Evolutionary conservation across 2,329 filamentous ascomycete species (phyloP).

Genomic region (Aspergillus floridensis): DNA sequence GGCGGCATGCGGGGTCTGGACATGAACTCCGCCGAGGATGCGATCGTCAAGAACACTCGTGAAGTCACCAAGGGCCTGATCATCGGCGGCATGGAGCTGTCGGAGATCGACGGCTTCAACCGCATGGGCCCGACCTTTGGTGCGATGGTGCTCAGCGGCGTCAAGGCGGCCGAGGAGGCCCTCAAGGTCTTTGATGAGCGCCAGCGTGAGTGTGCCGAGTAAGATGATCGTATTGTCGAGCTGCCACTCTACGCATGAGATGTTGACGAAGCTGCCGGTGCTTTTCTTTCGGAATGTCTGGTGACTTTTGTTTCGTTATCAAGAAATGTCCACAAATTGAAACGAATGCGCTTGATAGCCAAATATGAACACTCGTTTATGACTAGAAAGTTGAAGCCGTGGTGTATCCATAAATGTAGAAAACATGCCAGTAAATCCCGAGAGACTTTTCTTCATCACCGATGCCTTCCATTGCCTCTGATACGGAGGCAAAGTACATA

Average conservation of each 20-base stretch:
- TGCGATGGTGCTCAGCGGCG: conserved; percentile 81
- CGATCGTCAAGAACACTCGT: conserved; percentile 86
- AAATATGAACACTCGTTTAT: neutral
- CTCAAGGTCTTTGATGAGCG: conserved; percentile 73
- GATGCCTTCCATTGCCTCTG: too few relatives aligned
- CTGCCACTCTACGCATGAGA: neutral
- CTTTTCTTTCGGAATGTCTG: neutral
- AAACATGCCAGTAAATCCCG: too few relatives aligned
- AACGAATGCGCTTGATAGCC: neutral
- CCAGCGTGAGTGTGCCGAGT: conserved; percentile 70
- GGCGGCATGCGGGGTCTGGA: conserved; percentile 91
- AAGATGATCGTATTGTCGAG: neutral
- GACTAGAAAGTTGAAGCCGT: neutral
- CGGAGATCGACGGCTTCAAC: conserved; percentile 86
- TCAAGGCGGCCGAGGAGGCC: conserved; percentile 88
- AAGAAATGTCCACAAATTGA: neutral
- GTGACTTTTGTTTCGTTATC: too few relatives aligned
- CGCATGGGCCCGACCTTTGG: conserved; percentile 88
- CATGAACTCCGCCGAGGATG: conserved; percentile 88
- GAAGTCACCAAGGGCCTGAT: conserved; percentile 86
- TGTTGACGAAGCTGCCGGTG: neutral
- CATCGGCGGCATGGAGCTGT: conserved; percentile 92
- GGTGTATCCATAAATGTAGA: too few relatives aligned
- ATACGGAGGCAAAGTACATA: too few relatives aligned
- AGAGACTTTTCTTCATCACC: too few relatives aligned